phyloP scores from a whole-genome alignment of 225 moss, liverwort and hornwort genomes.

The Polytrichum formosum region DNA sequence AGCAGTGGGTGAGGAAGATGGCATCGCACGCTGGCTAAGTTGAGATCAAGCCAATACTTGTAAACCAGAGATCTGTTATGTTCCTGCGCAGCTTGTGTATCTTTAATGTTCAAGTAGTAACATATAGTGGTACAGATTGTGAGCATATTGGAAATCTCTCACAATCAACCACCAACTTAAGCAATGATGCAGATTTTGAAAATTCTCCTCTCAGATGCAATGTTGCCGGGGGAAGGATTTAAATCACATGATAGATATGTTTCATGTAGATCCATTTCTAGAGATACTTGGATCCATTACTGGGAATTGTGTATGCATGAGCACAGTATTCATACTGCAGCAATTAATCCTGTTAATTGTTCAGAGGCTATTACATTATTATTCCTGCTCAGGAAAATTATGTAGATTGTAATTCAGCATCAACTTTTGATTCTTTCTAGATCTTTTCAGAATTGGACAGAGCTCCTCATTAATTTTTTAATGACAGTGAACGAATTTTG shows the following conservation, averaged over 20 bases:
- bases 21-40: conserved; percentile 82
- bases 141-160: neutral
- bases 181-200: neutral
- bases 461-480: too few relatives aligned
- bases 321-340: neutral
- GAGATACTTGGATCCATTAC: neutral
- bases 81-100: neutral
- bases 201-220: neutral
- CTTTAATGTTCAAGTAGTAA: neutral
- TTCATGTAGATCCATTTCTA: neutral
- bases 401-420: too few relatives aligned
- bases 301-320: neutral
- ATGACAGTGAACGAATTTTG: too few relatives aligned
- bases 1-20: conserved; percentile 95
- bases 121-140: neutral
- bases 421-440: too few relatives aligned
- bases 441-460: too few relatives aligned
- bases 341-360: neutral
- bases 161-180: neutral
- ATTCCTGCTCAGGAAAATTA: too few relatives aligned
- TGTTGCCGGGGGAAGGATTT: neutral
- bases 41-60: conserved; percentile 14
- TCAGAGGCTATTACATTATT: too few relatives aligned
- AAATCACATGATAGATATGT: neutral
- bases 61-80: neutral